Conservation (phyloP, 495 filamentous ascomycete genomes). For the Aspergillus sparsus region DNA sequence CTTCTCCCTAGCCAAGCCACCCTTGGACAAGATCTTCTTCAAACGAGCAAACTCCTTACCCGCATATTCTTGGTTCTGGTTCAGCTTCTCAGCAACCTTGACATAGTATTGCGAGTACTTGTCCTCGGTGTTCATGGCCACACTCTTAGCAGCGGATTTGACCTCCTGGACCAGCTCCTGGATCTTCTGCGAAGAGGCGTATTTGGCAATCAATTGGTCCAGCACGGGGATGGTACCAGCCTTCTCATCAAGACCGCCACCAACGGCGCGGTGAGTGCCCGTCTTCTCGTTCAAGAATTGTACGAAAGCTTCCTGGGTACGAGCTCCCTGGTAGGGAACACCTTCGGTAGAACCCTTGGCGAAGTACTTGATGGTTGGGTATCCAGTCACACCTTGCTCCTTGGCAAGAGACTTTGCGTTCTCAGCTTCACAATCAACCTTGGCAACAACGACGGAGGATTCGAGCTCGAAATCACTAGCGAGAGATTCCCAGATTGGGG, state of each 20-base stretch:
- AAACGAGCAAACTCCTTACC: constrained; percentile 84
- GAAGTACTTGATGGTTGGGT: constrained; percentile 99
- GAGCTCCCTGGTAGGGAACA: constrained; percentile 73
- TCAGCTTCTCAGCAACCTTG: constrained; percentile 82
- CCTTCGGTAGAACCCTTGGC: constrained; percentile 78
- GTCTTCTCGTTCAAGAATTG: constrained; percentile 85
- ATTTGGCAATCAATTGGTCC: constrained; percentile 70
- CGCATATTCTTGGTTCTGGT: constrained; percentile 72
- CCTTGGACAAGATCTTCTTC: constrained; percentile 78
- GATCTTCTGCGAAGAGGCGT: constrained; percentile 54
- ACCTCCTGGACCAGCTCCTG: constrained; percentile 62
- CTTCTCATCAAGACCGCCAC: constrained; percentile 74
- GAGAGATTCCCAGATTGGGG: constrained; percentile 85
- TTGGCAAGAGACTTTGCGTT: constrained; percentile 75
- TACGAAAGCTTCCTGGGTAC: constrained; percentile 74
- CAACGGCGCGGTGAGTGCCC: constrained; percentile 80
- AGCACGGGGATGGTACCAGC: constrained; percentile 82
- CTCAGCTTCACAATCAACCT: constrained; percentile 89
- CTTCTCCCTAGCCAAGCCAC: constrained; percentile 82
- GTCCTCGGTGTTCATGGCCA: constrained; percentile 67
- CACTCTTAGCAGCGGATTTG: constrained; percentile 64
- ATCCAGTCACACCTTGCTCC: constrained; percentile 77
- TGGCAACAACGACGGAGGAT: constrained; percentile 77
- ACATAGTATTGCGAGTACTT: constrained; percentile 94
- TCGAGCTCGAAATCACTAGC: constrained; percentile 82